Evolutionary conservation across 257 asterid species (phyloP), one percentile per base, ranked within the genome.

Genomic region (Haberlea rhodopensis): DNA sequence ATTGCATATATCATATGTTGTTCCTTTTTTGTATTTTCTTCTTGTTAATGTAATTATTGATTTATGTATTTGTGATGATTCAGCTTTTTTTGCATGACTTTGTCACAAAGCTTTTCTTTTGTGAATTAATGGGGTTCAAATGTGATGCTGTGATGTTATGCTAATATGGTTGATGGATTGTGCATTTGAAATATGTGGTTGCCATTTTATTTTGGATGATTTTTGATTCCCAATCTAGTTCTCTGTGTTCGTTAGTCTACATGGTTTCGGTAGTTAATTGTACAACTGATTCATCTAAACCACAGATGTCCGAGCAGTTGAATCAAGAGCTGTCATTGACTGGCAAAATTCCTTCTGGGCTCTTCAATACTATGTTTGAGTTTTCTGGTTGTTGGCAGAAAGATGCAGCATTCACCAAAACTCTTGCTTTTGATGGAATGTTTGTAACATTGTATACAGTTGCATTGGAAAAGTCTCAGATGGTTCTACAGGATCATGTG

Each of bases 341-440:
- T 51, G 97, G 99, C 23, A 89, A 94, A 78, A 89, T 94, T 61
- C 97, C 99, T 72, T 81, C 90, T 2, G 99, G 99, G 75, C 86
- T 84, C 81, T 94, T 94, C 90, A 94, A 94, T 81, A 71, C 90
- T 1, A 87, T 90, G 97, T 94, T 89, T 70, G 99, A 94, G 79
- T 94, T 85, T 74, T 85, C 99, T 60, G 88, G 95, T 67, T 81
- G 95, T 66, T 94, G 99, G 99, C 99, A 87, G 79, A 90, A 85
- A 78, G 99, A 94, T 48, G 97, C 99, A 28, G 91, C 99, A 27
- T 72, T 74, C 78, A 85, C 97, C 22, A 84, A 85, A 76, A 67
- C 88, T 48, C 99, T 94, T 48, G 91, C 96, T 62, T 94, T 89
- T 69, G 99, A 94, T 75, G 99, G 99, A 69, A 80, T 90, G 74